These are phyloP conservation scores for Kodamaea restingae DNA, from an alignment of 805 yeast species.

Conservation along the genomic window DNA sequence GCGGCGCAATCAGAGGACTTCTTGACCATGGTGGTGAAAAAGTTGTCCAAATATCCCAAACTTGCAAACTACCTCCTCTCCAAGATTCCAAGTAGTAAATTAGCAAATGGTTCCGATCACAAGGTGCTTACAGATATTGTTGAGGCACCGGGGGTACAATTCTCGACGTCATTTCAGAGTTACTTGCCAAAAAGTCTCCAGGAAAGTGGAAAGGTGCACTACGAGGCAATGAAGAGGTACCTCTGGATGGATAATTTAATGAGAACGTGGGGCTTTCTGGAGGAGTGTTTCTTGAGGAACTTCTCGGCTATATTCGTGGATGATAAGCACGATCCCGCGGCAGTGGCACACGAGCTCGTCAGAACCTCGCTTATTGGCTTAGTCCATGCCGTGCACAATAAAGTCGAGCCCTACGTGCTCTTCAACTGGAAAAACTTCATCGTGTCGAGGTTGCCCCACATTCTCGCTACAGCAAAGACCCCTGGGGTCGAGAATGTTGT, in stretches of 20 bases:
- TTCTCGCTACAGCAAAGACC: constrained; percentile 18
- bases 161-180: constrained; percentile 3
- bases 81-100: no score
- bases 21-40: constrained; percentile 1
- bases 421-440: constrained; percentile 37
- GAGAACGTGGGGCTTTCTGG: constrained; percentile 20
- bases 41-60: background rate
- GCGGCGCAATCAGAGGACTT: background rate
- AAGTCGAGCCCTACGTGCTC: constrained; percentile 21
- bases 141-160: background rate
- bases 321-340: constrained; percentile 7
- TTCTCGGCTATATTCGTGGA: constrained; percentile 7
- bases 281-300: constrained; percentile 12
- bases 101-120: no score
- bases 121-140: background rate
- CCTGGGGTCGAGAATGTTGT: constrained; percentile 1
- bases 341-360: constrained; percentile 16
- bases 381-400: constrained; percentile 15
- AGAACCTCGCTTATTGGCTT: constrained; percentile 20
- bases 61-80: background rate
- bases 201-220: constrained; percentile 4
- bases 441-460: constrained; percentile 24
- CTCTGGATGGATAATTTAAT: constrained; percentile 27
- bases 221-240: constrained; percentile 18
- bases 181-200: constrained; percentile 3